Evolutionary conservation across 805 yeast species (phyloP).

Genomic region (Candida manassasensis): DNA sequence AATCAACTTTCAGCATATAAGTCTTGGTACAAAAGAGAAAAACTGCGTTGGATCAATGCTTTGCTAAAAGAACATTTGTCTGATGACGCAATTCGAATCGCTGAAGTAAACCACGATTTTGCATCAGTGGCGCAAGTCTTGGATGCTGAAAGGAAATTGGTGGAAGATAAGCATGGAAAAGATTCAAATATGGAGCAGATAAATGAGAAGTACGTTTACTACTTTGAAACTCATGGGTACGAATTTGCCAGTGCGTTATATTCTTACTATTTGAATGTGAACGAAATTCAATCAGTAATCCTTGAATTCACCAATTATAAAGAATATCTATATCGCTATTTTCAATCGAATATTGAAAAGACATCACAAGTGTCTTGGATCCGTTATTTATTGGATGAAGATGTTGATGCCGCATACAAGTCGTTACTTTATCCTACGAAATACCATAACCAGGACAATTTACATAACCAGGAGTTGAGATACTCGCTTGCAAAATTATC

Average conservation of each 20-base stretch:
- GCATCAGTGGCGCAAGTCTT: conserved; percentile 53
- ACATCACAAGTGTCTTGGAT: conserved; percentile 70
- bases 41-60: conserved; percentile 53
- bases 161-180: conserved; percentile 15
- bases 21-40: conserved; percentile 29
- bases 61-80: conserved; percentile 48
- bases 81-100: conserved; percentile 52
- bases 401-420: conserved; percentile 47
- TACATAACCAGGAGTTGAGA: conserved; percentile 48
- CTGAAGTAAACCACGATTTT: conserved; percentile 65
- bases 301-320: conserved; percentile 53
- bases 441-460: conserved; percentile 11
- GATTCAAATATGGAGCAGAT: conserved; percentile 14
- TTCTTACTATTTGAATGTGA: conserved; percentile 48
- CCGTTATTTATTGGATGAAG: conserved; percentile 48
- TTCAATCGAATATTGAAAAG: conserved; percentile 36
- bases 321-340: conserved; percentile 46
- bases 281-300: conserved; percentile 50
- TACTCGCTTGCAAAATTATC: conserved; percentile 71
- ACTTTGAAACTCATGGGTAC: conserved; percentile 60
- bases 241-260: conserved; percentile 65
- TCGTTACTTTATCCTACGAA: conserved; percentile 27
- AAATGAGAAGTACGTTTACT: conserved; percentile 37
- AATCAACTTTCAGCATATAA: conserved; percentile 24
- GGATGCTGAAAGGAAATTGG: conserved; percentile 26